These are phyloP conservation scores for Chondrus crispus DNA, from an alignment of 23 red algal genomes.

Conservation along the genomic window DNA sequence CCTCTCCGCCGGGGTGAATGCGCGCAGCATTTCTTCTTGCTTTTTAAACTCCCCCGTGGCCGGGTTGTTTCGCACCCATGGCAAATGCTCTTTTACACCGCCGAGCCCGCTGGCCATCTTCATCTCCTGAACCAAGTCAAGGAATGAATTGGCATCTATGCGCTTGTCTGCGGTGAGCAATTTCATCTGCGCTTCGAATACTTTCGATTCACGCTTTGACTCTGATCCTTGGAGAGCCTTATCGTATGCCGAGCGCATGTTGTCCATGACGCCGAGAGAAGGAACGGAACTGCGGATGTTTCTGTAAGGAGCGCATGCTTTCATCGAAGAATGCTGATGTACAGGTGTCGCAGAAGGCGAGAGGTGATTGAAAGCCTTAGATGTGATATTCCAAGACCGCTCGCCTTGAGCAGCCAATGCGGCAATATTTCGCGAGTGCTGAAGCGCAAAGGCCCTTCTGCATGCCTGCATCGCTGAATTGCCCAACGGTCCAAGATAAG, in stretches of 20 bases:
- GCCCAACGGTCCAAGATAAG: too few relatives aligned
- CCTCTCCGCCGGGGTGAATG: conserved; percentile 34
- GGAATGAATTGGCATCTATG: conserved; percentile 48
- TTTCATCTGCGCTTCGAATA: conserved; percentile 41
- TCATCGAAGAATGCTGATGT: too few relatives aligned
- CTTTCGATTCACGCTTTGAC: background rate
- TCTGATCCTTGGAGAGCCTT: conserved; percentile 2
- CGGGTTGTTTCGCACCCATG: conserved; percentile 67
- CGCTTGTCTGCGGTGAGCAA: conserved; percentile 14
- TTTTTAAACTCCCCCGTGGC: conserved; percentile 53
- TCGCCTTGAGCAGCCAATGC: too few relatives aligned
- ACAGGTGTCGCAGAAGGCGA: too few relatives aligned
- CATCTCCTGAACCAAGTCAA: conserved; percentile 40
- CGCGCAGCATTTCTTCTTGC: conserved; percentile 48
- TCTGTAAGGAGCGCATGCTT: background rate
- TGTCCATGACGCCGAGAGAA: conserved; percentile 4
- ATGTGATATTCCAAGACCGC: too few relatives aligned
- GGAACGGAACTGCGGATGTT: background rate
- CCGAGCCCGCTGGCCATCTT: conserved; percentile 45
- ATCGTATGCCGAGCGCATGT: conserved; percentile 16
- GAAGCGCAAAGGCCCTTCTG: too few relatives aligned
- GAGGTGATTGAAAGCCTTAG: too few relatives aligned
- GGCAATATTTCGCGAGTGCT: too few relatives aligned
- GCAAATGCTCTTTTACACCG: conserved; percentile 50
- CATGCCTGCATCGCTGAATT: too few relatives aligned